A percentile compares a stretch with the other conserved stretches of the same genome.
These are phyloP conservation scores for Trametes cingulata DNA, from an alignment of 768 basidiomycete genomes.

Conservation along the genomic window DNA sequence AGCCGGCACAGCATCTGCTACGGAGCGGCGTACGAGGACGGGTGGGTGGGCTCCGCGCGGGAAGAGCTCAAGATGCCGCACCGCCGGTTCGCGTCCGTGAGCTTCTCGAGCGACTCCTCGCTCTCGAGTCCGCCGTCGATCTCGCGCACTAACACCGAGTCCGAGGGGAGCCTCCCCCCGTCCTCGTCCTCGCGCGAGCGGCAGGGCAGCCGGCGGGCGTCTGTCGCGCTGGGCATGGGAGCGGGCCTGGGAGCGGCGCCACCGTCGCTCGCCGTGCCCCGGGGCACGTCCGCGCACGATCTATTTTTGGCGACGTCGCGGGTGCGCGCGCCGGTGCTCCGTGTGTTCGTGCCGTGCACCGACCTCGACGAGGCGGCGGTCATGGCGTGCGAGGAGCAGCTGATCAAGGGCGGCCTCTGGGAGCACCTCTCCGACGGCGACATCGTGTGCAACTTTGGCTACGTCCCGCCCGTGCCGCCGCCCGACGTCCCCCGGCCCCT, in stretches of 20 bases:
- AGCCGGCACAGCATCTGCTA: neutral
- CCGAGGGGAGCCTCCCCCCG: slow-evolving; percentile 18
- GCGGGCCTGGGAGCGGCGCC: no score
- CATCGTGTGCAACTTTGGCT: slow-evolving; percentile 79
- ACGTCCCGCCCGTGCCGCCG: slow-evolving; percentile 52
- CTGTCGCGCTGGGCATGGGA: neutral
- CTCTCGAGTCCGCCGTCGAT: slow-evolving; percentile 34
- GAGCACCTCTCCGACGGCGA: slow-evolving; percentile 74
- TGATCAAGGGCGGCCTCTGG: slow-evolving; percentile 71
- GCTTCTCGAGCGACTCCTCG: slow-evolving; percentile 51
- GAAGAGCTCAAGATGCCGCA: slow-evolving; percentile 39
- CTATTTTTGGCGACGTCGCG: slow-evolving; percentile 59
- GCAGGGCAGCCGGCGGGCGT: neutral
- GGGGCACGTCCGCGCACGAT: slow-evolving; percentile 54
- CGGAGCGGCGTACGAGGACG: slow-evolving; percentile 14
- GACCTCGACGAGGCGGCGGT: slow-evolving; percentile 50
- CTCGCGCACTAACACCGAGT: slow-evolving; percentile 25
- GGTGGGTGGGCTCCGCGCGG: slow-evolving; percentile 22
- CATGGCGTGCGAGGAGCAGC: slow-evolving; percentile 64
- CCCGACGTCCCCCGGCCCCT: slow-evolving; percentile 23
- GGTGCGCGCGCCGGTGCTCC: slow-evolving; percentile 68
- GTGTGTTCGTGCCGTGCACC: slow-evolving; percentile 74
- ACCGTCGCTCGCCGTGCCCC: slow-evolving; percentile 34
- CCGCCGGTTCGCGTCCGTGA: slow-evolving; percentile 45
- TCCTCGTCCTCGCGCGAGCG: slow-evolving; percentile 4